phyloP scores from a whole-genome alignment of 495 filamentous ascomycete species.

The Paragyromitra xinjiangensis region DNA sequence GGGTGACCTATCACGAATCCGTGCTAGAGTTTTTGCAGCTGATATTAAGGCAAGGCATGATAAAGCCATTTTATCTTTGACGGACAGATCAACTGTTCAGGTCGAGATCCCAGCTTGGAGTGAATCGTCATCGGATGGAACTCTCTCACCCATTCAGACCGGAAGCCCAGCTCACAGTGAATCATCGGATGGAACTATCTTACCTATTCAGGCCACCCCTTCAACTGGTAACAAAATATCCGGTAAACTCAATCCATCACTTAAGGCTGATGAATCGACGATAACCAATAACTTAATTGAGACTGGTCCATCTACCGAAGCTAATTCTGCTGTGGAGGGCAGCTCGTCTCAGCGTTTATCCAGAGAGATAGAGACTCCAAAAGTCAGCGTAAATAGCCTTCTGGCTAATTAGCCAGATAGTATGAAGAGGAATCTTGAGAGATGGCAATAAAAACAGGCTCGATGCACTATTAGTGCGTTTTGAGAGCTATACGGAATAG shows the following conservation, averaged over 20 bases:
- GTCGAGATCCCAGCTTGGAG: not conserved
- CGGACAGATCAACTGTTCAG: not conserved
- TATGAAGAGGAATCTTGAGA: not conserved
- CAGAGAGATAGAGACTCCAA: not conserved
- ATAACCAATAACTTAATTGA: not conserved
- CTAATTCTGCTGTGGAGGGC: not conserved
- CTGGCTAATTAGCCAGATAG: not conserved
- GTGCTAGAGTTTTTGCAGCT: not conserved
- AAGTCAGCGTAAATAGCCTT: not conserved
- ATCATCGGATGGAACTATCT: not conserved
- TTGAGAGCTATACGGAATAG: not conserved
- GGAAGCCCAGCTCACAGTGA: not conserved
- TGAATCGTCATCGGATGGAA: not conserved
- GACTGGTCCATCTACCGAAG: not conserved
- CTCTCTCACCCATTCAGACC: not conserved
- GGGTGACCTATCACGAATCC: slow-evolving; percentile 7
- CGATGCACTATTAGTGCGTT: not conserved
- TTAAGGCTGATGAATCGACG: not conserved
- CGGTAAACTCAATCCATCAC: not conserved
- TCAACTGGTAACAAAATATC: not conserved
- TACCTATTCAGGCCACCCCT: not conserved
- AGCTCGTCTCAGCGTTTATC: not conserved
- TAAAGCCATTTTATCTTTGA: not conserved
- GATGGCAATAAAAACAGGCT: not conserved
- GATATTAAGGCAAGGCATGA: not conserved